Percentiles rank a stretch among this genome's conserved stretches.
Evolutionary conservation across 192 early-diverging fungal genomes (phyloP).

Genomic region (Chytriomyces sp.): DNA sequence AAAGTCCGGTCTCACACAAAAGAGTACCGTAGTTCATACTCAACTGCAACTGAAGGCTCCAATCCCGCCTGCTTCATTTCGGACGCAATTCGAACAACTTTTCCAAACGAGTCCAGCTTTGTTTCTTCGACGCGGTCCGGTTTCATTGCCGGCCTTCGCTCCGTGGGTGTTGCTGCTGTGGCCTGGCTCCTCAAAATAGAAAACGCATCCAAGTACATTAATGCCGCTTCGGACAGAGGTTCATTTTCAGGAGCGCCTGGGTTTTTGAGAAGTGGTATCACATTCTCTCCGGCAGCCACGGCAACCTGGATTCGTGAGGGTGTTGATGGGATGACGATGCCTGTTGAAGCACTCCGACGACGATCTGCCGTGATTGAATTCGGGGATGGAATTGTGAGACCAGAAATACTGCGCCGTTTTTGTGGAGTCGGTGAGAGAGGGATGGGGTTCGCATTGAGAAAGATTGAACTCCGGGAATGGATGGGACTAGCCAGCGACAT

Average conservation of each 20-base stretch:
- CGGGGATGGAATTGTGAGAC: not conserved
- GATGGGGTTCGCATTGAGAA: not conserved
- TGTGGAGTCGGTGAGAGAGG: not conserved
- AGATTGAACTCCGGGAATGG: too few species aligned
- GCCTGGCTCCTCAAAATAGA: not conserved
- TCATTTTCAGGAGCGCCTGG: not conserved
- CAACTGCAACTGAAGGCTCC: conserved; percentile 18
- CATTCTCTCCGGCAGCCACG: not conserved
- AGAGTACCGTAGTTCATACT: not conserved
- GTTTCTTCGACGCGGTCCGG: not conserved
- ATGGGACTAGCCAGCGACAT: not conserved
- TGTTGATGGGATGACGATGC: conserved; percentile 13
- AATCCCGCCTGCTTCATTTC: conserved; percentile 22
- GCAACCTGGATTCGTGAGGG: not conserved
- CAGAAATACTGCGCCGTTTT: not conserved
- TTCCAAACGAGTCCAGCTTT: conserved; percentile 22
- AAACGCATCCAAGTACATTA: conserved; percentile 21
- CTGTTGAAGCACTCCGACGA: not conserved
- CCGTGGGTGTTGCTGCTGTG: not conserved
- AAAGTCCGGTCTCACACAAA: not conserved
- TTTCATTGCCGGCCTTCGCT: not conserved
- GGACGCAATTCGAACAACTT: conserved; percentile 22
- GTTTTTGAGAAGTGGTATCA: too few species aligned
- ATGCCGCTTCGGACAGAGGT: not conserved
- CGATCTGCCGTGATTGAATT: not conserved